phyloP scores from a whole-genome alignment of 2,329 filamentous ascomycete species.

The Paracoccidioides lutzii region DNA sequence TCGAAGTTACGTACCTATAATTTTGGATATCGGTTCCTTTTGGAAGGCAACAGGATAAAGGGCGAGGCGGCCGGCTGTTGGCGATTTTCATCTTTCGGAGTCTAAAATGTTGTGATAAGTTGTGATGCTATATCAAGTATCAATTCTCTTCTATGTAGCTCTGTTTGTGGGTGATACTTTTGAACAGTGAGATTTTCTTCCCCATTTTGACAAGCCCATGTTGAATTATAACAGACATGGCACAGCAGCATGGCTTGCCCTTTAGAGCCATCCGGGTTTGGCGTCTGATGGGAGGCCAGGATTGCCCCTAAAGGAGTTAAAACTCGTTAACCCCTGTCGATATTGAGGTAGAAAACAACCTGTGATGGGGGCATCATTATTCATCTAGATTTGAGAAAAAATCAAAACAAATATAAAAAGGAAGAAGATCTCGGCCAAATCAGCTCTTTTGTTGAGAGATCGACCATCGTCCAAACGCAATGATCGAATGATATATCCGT shows the following conservation, averaged over 20 bases:
- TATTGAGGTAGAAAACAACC: not conserved
- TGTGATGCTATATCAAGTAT: too few species aligned
- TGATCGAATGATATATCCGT: not conserved
- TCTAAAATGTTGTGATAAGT: too few species aligned
- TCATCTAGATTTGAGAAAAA: not conserved
- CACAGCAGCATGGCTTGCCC: too few species aligned
- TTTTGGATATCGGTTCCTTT: not conserved
- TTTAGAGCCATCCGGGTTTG: too few species aligned
- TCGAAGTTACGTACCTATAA: not conserved
- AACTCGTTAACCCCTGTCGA: not conserved
- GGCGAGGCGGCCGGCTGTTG: not conserved
- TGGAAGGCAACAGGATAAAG: not conserved
- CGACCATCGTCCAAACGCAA: not conserved
- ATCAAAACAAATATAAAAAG: not conserved
- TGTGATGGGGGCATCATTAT: not conserved
- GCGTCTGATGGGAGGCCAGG: too few species aligned
- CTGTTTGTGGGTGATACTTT: too few species aligned
- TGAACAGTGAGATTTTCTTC: too few species aligned
- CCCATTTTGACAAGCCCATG: too few species aligned
- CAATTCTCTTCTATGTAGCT: too few species aligned
- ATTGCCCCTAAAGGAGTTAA: not conserved
- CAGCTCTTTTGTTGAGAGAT: not conserved
- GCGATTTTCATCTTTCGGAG: too few species aligned
- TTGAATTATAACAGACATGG: too few species aligned
- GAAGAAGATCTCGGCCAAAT: not conserved